Base-by-base conservation (phyloP, 2,329 filamentous ascomycete genomes). In the Sporothrix phasma region DNA sequence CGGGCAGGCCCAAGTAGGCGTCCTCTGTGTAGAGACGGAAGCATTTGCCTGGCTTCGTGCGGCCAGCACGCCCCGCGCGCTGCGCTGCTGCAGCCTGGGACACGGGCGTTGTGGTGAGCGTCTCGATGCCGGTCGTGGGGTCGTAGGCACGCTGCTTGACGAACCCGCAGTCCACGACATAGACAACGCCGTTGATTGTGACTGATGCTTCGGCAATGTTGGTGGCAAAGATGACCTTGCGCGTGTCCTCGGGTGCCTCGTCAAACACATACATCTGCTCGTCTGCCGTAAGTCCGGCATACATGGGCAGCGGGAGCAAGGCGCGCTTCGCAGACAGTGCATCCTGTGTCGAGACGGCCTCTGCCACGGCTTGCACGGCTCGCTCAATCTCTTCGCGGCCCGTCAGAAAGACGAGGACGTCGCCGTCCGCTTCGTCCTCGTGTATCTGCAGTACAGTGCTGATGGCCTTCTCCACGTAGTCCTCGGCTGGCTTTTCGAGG, bases 191-290 rank as follows among this genome's bases (percentile, higher is more conserved):
- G 62, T 94, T 88, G 64, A 97, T 95, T 17, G 94, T 97, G 49
- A 99, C 88, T 1, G 91, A 96, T 4, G 94, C 93, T 78, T 99
- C 94, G 13, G 94, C 92, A 68, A 97, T 97, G 73, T 97, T 97
- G 65, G 94, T 97, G 3, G 90, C 88, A 68, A 97, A 87, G 41
- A 99, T 89, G 45, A 97, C 89, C 73, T 97, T 97, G 47, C 94
- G 84, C 1, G 87, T 92, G 65, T 92, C 88, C 66, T 90, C 86
- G 0, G 90, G 86, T 1, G 92, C 79, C 62, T 88, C 86, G 70
- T 96, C 91, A 72, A 97, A 97, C 46, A 97, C 88, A 68, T 92
- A 92, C 85, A 96, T 93, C 72, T 97, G 94, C 71, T 97, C 87
- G 68, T 97, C 92, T 8, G 88, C 91, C 1, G 91, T 85, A 5